Evolutionary conservation across 2,329 filamentous ascomycete genomes (phyloP), one percentile per base, ranked within the genome.

Genomic region (Corynespora cassiicola): DNA sequence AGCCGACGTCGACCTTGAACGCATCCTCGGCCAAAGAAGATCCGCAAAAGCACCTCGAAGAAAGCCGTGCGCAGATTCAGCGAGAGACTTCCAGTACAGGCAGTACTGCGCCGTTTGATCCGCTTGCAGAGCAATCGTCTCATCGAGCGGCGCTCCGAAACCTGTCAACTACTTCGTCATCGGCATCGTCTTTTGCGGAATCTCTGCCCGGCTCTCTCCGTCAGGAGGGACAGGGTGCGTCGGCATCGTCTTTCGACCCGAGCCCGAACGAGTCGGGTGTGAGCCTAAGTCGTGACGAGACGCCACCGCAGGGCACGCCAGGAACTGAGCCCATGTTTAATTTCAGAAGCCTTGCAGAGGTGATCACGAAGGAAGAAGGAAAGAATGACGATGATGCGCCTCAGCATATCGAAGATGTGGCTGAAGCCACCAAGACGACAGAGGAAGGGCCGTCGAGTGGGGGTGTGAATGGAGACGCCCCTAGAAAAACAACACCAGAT

Each of bases 111-210:
- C 74, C 74, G 3, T 74, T 77, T 45, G 60, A 66, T 34, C 45
- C 48, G 17, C 39, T 45, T 18, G 39, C 33, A 44, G 52, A 66
- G 12, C 50, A 52, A 10, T 69, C 75, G 5, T 71, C 75, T 31
- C 68, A 81, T 25, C 80, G 82, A 4, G 88, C 87, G 2, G 86
- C 90, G 62, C 74, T 94, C 12, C 82, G 90, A 16, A 87, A 95
- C 54, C 84, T 94, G 68, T 95, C 90, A 47, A 95, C 87, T 53
- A 86, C 89, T 1, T 96, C 91, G 0, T 95, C 90, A 0, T 81
- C 87, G 0, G 84, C 85, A 7, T 95, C 90, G 0, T 95, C 89
- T 0, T 75, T 85, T 9, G 75, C 82, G 1, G 89, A 92, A 33
- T 88, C 85, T 74, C 19, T 85, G 51, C 38, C 57, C 25, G 59